Evolutionary conservation across 768 basidiomycete species (phyloP), one percentile per base, ranked within the genome.

Genomic region (Strobilomyces echinocephalus): DNA sequence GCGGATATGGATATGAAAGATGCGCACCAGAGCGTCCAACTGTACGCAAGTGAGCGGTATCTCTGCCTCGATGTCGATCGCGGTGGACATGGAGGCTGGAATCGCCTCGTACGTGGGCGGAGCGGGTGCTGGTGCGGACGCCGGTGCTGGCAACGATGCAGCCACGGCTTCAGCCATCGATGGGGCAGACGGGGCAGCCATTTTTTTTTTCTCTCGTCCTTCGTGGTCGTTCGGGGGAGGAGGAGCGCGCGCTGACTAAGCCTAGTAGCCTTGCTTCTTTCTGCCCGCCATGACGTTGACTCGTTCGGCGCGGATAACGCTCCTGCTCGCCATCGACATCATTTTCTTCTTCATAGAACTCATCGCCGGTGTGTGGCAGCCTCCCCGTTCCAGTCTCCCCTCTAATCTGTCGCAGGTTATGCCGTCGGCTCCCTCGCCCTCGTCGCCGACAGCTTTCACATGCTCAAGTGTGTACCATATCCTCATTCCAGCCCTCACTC

Each of bases 361-460:
- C 62, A 81, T 87, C 53, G 82, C 81, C 53, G 92, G 91, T 84
- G 55, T 59, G 79, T 56, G 14, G 45, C 41, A 28, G 60, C 50
- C 58, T 52, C 11, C 54, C 46, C 59, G 21, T 55, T 58, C 35
- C 56, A 26, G 24, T 2, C 28, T 11, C 20, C 34, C 14, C 8
- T 49, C 59, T 66, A 8, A 62, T 54, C 4, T 52, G n/a, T 57
- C 56, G 24, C 62, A 88, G 93, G 95, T 39, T 95, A 95, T 84
- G 84, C 88, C n/a, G 92, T 97, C 51, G 93, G 93, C 30, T 95
- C 93, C 1, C 82, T 97, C 1, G 95, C 95, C 1, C 85, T 98
- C 50, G 85, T 99, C 44, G 95, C 95, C 8, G 95, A 97, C 73
- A 89, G 88, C 60, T 98, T 98, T 71, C 95, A 98, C 74, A 98